Evolutionary conservation across 306 rosid genomes (phyloP).

Genomic region (Cucurbita ficifolia): DNA sequence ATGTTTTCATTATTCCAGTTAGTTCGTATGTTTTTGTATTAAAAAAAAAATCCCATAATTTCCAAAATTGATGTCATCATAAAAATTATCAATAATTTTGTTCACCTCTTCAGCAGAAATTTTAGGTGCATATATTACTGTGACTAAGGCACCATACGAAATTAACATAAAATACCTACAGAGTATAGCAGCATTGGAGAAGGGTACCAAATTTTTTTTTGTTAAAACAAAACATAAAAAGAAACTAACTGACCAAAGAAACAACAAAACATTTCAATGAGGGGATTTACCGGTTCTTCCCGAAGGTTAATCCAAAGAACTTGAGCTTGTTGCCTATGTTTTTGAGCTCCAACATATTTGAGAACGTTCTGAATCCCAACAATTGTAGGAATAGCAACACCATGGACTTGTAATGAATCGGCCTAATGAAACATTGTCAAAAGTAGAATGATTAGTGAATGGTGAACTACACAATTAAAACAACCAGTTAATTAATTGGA

Average conservation of each 20-base stretch:
- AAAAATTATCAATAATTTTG: not conserved
- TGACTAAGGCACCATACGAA: not conserved
- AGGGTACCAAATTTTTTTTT: not conserved
- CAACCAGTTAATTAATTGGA: not conserved
- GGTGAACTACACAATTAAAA: not conserved
- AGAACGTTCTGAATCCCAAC: slow-evolving; percentile 77
- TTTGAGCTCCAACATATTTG: slow-evolving; percentile 53
- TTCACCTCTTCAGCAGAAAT: not conserved
- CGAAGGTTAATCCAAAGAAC: slow-evolving; percentile 90
- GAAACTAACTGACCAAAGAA: not conserved
- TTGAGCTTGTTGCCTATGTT: slow-evolving; percentile 22
- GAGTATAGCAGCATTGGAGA: not conserved
- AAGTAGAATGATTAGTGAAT: not conserved
- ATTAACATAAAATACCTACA: not conserved
- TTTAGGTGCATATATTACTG: not conserved
- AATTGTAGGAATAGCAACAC: slow-evolving; percentile 80
- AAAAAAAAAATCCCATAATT: not conserved
- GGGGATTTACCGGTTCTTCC: slow-evolving; percentile 59
- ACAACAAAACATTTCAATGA: not conserved
- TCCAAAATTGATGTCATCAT: not conserved
- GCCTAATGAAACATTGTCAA: slow-evolving; percentile 24
- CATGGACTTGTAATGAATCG: slow-evolving; percentile 57
- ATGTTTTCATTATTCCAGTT: not conserved
- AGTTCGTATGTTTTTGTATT: not conserved
- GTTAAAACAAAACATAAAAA: not conserved